These are phyloP conservation scores for Tetrahymena elliotti DNA, from an alignment of 73 alveolate genomes.

Conservation along the genomic window DNA sequence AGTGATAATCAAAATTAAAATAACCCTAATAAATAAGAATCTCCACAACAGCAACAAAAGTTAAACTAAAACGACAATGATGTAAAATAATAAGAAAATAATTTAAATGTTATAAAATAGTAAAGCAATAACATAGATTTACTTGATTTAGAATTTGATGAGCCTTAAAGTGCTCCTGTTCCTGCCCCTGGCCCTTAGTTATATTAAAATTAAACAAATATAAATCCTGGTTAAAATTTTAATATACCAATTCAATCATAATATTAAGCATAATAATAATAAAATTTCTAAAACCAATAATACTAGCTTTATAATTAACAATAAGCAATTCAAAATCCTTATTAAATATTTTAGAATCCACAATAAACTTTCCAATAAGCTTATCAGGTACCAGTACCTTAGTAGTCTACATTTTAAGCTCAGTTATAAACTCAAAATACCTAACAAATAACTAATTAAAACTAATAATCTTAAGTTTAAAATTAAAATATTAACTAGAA, in stretches of 20 bases:
- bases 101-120: neutral
- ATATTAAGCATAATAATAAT: neutral
- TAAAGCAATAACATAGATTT: neutral
- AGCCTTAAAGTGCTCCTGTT: neutral
- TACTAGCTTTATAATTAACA: neutral
- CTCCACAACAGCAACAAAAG: neutral
- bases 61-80: neutral
- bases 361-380: neutral
- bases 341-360: neutral
- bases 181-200: neutral
- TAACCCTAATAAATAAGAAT: neutral
- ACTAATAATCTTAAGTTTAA: no score
- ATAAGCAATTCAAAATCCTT: neutral
- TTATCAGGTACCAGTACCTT: neutral
- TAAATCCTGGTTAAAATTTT: neutral
- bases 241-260: neutral
- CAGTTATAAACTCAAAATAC: neutral
- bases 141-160: neutral
- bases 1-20: neutral
- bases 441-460: no score
- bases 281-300: neutral
- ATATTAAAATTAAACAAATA: neutral
- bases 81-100: neutral
- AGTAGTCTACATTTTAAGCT: neutral
- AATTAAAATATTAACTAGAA: no score